Base-by-base conservation (phyloP, 106 monocot species). In the Platanthera zijinensis region DNA sequence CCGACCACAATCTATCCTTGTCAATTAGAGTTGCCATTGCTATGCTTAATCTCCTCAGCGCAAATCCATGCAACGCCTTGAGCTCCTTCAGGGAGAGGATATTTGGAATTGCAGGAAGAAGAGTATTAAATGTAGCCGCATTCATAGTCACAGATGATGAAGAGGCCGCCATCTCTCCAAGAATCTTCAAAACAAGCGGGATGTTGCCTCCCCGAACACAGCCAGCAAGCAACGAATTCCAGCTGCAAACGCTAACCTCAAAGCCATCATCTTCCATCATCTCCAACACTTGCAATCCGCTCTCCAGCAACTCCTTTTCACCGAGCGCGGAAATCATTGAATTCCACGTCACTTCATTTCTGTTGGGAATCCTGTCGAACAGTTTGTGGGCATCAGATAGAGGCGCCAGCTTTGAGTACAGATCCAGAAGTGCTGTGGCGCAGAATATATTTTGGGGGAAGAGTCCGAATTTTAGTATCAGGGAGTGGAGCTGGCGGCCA, bases 151-250 rank as follows among this genome's bases (percentile, higher is more conserved):
- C 22, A 0, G 50, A 12, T n/a, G 57, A 54, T 15, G 51, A 54
- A 0, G 56, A 76, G 22, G 82, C 28, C 88, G 82, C 28, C 88
- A 91, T 88, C 62, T 74, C 69, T 4, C 77, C 78, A 6, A 91
- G 74, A 51, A 84, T 64, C 9, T 78, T 50, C 53, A 86, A 72
- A 28, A 84, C 80, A n/a, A 78, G 77, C 50, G 76, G 82, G 3
- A 48, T 72, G 30, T 91, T 80, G 7, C 75, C 82, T 10, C 51
- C 6, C 3, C 86, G 77, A 25, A 94, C 83, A 28, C 91, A 94
- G 11, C 85, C 88, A 0, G 88, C 81, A 46, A 94, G 64, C n/a
- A 91, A 63, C 5, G 89, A 81, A 77, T 91, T 91, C 94, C 94
- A 94, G 61, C 86, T 89, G 25, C 84, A 74, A 14, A 25, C 72